Base-by-base conservation (phyloP, 371 early-diverging fungal genomes). In the Catenaria anguillulae region DNA sequence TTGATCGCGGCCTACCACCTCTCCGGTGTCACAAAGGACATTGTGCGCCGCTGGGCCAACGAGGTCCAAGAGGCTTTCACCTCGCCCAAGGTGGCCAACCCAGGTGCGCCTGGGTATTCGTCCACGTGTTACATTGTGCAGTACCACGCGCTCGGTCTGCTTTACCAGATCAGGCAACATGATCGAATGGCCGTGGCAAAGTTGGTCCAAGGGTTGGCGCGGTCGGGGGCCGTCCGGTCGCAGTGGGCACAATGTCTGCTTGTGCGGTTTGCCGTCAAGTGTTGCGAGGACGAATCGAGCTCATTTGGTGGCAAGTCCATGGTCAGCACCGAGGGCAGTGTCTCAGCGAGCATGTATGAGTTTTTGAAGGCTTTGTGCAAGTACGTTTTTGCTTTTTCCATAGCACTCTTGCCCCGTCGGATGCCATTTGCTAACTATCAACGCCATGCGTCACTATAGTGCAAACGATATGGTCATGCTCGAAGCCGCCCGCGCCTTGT, bases 121-220 rank as follows among this genome's bases (percentile, higher is more conserved):
- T 43, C 74, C 66, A 82, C 76, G 43, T 82, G 85, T 59, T 86
- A 81, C 64, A 89, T 89, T 64, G 83, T 84, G 36, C 97, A 97
- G 75, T 98, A 97, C 76, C 98, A 98, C 69, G 97, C 97, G 36
- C 72, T 97, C 31, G 97, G 97, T 6, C 77, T 97, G 24, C 68
- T 96, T 71, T 97, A 95, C 67, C 82, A 84, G 60, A 89, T 98
- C 60, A 82, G 91, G 19, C 92, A 93, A 72, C 90, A 94, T 68
- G 98, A 98, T 75, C 82, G 92, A 52, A 94, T 98, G 95, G 95
- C 97, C 19, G 87, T 95, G 48, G 84, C 88, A 67, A 98, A 98
- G 75, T 65, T 96, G 52, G 91, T 95, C 21, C 97, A 96, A 67
- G 81, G 80, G 54, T 89, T 89, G 67, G 78, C 88, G 56, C 83